Percentiles rank a stretch among this genome's conserved stretches.
These are phyloP conservation scores for Penicillium sp. DNA, from an alignment of 2,329 filamentous ascomycete species.

Conservation along the genomic window DNA sequence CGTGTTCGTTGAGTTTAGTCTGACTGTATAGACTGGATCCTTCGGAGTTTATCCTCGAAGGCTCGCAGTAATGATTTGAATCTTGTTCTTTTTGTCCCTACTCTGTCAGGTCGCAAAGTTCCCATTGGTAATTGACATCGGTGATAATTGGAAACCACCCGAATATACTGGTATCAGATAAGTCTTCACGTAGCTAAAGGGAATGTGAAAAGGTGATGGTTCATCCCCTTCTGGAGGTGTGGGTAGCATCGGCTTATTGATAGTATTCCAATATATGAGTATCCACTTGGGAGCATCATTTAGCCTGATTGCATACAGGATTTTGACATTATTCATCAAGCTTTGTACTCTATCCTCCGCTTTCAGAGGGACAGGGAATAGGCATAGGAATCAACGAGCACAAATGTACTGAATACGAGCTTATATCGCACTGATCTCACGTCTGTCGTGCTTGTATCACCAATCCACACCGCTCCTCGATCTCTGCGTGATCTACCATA, in stretches of 20 bases:
- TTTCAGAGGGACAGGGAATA: neutral
- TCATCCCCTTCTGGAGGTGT: too few relatives aligned
- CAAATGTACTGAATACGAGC: neutral
- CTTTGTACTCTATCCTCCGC: neutral
- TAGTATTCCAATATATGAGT: too few relatives aligned
- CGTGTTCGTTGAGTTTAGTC: neutral
- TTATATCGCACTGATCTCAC: neutral
- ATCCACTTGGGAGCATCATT: too few relatives aligned
- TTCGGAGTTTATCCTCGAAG: neutral
- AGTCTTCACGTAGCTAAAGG: too few relatives aligned
- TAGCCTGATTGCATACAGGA: too few relatives aligned
- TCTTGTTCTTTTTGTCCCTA: too few relatives aligned
- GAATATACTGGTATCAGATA: too few relatives aligned
- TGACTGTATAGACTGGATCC: neutral
- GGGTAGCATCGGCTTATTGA: too few relatives aligned
- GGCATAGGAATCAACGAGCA: neutral
- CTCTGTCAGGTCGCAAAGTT: too few relatives aligned
- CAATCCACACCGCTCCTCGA: neutral
- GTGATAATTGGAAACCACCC: too few relatives aligned
- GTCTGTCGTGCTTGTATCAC: neutral
- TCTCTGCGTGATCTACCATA: neutral
- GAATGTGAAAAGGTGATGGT: too few relatives aligned
- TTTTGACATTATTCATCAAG: neutral
- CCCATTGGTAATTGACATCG: too few relatives aligned
- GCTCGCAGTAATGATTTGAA: neutral